Percentiles rank a stretch among this genome's conserved stretches.
These are phyloP conservation scores for Dendrobium huoshanense DNA, from an alignment of 106 monocot genomes.

Conservation along the genomic window DNA sequence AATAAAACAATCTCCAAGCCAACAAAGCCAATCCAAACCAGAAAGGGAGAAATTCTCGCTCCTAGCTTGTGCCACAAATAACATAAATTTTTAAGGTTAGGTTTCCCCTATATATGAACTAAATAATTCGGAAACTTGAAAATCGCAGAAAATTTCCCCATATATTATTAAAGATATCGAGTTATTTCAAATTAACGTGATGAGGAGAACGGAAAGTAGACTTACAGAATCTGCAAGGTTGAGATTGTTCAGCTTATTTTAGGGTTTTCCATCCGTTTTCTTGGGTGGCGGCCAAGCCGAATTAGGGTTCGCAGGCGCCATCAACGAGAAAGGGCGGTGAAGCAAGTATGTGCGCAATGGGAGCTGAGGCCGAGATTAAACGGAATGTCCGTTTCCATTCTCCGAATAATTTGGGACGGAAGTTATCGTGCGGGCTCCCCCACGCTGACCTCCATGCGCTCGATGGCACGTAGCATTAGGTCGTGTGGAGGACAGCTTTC, in stretches of 20 bases:
- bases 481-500: not conserved
- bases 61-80: not conserved
- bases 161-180: not conserved
- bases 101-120: not conserved
- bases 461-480: not conserved
- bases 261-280: not conserved
- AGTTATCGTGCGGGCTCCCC: not conserved
- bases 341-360: not conserved
- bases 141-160: not conserved
- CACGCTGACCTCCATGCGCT: not conserved
- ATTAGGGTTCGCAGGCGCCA: conserved; percentile 25
- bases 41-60: not conserved
- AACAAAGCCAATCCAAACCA: not conserved
- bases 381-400: not conserved
- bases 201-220: not conserved
- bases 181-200: not conserved
- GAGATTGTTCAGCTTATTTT: not conserved
- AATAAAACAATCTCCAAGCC: not conserved
- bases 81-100: not conserved
- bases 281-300: conserved; percentile 3
- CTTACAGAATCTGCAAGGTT: not conserved
- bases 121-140: not conserved
- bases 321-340: not conserved
- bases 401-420: not conserved
- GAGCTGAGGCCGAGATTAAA: not conserved